Base-by-base conservation (phyloP, 805 yeast genomes). In the Sugiyamaella qingdaonensis region DNA sequence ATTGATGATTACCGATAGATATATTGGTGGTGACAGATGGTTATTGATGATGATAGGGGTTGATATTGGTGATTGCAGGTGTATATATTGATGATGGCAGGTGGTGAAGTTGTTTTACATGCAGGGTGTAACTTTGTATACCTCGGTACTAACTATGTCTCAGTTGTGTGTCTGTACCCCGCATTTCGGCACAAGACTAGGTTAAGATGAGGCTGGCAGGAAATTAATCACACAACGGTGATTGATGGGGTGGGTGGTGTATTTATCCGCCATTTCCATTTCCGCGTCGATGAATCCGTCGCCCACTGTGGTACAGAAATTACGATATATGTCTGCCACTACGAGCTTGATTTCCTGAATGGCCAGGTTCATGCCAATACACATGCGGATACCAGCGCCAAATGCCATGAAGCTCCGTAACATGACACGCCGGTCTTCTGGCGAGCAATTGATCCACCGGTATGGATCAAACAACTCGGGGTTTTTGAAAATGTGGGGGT, bases 331-430 rank as follows among this genome's bases (percentile, higher is more conserved):
- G 54, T 76, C 75, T 9, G 82, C 79, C 29, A 81, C 61, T 10
- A 78, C 75, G 42, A 82, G 61, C 63, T 84, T 85, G 73, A 85
- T 82, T 62, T 84, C 90, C 41, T 79, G 78, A 16, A 78, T 66
- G 0, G 90, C 90, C 39, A 85, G 64, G 62, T 85, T 75, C 81
- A 81, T 77, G 0, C 92, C 91, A 51, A 84, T 69, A 61, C 92
- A 85, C 89, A 84, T 84, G 57, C 89, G 70, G 18, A 82, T 73
- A 2, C 91, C 92, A 39, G 81, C 78, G 0, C 91, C 90, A 70
- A 86, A 85, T 0, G 86, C 82, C 76, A 84, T 77, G 74, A 84
- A 78, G 58, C 73, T 73, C 49, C 71, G 74, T 53, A 74, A 73
- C 80, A 82, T 84, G 8, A 50, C 51, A 50, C 68, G 73, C 33